Conservation (phyloP, 2,329 filamentous ascomycete species). For the Alternaria viburni region DNA sequence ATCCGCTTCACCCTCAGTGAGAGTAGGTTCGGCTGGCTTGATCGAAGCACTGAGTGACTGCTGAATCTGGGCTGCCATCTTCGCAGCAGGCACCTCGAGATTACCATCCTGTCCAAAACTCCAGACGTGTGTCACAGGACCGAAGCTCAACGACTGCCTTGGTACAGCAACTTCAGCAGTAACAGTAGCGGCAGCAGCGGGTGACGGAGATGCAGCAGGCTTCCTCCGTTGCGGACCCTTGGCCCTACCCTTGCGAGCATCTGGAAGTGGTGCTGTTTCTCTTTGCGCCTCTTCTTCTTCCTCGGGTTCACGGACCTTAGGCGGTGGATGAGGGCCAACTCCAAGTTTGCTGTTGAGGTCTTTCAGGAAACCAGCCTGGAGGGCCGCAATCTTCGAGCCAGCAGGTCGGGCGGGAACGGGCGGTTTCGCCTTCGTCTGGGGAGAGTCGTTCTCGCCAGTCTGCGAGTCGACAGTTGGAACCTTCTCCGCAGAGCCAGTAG, state of each 20-base stretch:
- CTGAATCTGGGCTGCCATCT: constrained; percentile 36
- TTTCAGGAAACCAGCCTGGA: constrained; percentile 91
- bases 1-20: constrained; percentile 8
- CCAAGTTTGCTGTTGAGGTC: constrained; percentile 90
- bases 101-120: constrained; percentile 43
- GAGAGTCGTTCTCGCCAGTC: constrained; percentile 42
- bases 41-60: constrained; percentile 19
- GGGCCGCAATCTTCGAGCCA: constrained; percentile 85
- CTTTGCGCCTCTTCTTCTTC: constrained; percentile 61
- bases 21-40: constrained; percentile 7
- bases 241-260: constrained; percentile 89
- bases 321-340: constrained; percentile 77
- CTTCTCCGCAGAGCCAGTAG: constrained; percentile 52
- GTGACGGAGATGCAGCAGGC: constrained; percentile 67
- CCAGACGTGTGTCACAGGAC: constrained; percentile 42
- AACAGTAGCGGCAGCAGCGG: constrained; percentile 54
- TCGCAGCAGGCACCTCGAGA: constrained; percentile 42
- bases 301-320: constrained; percentile 75
- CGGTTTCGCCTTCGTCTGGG: constrained; percentile 75
- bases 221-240: constrained; percentile 83
- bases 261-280: constrained; percentile 76
- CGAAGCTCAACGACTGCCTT: constrained; percentile 32
- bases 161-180: constrained; percentile 46
- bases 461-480: constrained; percentile 32
- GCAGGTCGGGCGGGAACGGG: constrained; percentile 78